Base-by-base conservation (phyloP, 1,284 basidiomycete species). In the Trametes versicolor region DNA sequence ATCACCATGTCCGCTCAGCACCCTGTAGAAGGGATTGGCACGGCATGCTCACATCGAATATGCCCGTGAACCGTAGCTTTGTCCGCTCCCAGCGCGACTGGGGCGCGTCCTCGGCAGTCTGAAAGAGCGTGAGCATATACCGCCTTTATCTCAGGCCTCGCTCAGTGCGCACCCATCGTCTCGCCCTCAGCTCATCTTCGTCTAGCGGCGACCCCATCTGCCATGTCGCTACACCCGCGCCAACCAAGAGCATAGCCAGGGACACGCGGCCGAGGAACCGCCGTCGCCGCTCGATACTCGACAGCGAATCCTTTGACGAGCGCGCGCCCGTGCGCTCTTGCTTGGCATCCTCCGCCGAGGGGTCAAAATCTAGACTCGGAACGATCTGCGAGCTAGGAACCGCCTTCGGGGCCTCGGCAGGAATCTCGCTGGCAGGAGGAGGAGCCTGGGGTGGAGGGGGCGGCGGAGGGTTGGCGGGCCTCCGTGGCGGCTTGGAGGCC, bases 201-300 rank as follows among this genome's bases (percentile, higher is more conserved):
- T 76, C 74, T 75, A 77, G 78, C 56, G 77, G 76, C 51, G 75
- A 66, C 1, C 77, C 79, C 55, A 79, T 70, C 47, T 75, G 70
- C 68, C 76, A 74, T 17, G 72, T 69, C 58, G 70, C 77, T 12
- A 81, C 83, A 9, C 90, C 76, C 23, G 89, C 72, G 6, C 83
- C 90, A 10, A 90, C 71, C 12, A 83, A 79, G n/a, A 82, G 68
- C 17, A 80, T 69, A 9, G 75, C 83, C 23, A 84, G 63, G 8
- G 80, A 77, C 6, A 88, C 72, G 47, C 90, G 81, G 12, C 85
- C 82, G 71, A 89, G 77, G 68, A 82, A 78, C 64, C 83, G 80
- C 64, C 92, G 82, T 71, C 83, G 83, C 68, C 85, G 83, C 76
- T 96, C 94, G 62, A 89, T 90, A 60, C 89, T 88, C 23, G 92